Evolutionary conservation across 805 yeast species (phyloP), one percentile per base, ranked within the genome.

Genomic region (Candida peoriensis): DNA sequence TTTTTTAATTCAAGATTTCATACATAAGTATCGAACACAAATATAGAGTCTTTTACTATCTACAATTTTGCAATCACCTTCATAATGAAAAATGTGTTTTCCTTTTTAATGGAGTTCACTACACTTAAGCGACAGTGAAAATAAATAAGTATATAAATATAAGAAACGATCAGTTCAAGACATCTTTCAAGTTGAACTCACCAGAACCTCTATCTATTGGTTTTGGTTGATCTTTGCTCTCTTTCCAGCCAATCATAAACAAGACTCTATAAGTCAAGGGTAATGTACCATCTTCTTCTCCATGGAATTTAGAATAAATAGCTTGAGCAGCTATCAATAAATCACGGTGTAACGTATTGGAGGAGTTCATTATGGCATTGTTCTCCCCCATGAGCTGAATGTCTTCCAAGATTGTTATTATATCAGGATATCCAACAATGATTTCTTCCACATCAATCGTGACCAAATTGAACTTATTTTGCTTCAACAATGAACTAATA

Each of bases 211-310:
- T 65, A 32, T 70, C 70, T 39, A 83, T 67, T 2, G 95, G 90
- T 52, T 78, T 64, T 3, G 89, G 87, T 53, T 83, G 86, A 32
- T 59, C 53, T 6, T 74, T 73, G 36, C 84, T 72, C 44, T 79
- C 77, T 55, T 83, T 86, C 95, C 95, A 86, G 3, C 95, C 95
- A 52, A 86, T 82, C 87, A 85, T 80, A 54, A 80, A 81, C 18
- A 85, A 74, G 35, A 86, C 74, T 41, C 86, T 64, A 59, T 74
- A 86, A 1, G 95, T 85, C 8, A 86, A 88, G 1, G 95, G 95
- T n/a, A 85, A 54, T 0, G 62, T 44, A 3, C 59, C 62, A 39
- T 74, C 84, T 6, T 55, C 55, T 31, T 78, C 81, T 2, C 87
- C 88, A 54, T 86, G 90, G 54, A 86, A 62, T 6, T 74, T 63